Conservation (phyloP, 495 filamentous ascomycete species). For the Penicillium parvum region DNA sequence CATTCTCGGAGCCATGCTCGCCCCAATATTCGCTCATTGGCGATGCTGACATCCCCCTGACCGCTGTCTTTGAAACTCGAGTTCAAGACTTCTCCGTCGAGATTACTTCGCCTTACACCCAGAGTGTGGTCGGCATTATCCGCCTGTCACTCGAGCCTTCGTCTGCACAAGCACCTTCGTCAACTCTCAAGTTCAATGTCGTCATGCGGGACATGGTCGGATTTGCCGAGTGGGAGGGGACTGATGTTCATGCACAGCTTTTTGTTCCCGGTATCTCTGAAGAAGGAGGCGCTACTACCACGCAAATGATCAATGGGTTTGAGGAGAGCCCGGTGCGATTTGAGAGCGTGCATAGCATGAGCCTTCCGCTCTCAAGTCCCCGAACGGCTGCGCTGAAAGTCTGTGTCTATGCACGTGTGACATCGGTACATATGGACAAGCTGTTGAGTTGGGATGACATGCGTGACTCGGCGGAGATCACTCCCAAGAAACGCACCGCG, state of each 20-base stretch:
- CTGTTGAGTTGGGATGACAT: slow-evolving; percentile 99
- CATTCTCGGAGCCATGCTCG: slow-evolving; percentile 84
- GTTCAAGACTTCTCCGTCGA: slow-evolving; percentile 94
- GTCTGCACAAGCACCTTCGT: slow-evolving; percentile 84
- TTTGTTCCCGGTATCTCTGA: slow-evolving; percentile 92
- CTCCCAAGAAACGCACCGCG: slow-evolving; percentile 56
- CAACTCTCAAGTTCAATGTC: slow-evolving; percentile 95
- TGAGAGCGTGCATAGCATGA: slow-evolving; percentile 98
- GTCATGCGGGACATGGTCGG: slow-evolving; percentile 97
- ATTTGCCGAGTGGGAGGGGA: slow-evolving; percentile 94
- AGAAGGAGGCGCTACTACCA: slow-evolving; percentile 87
- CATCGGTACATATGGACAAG: slow-evolving; percentile 92
- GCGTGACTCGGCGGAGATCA: slow-evolving; percentile 57
- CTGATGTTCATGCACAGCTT: slow-evolving; percentile 91
- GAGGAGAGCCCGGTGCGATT: slow-evolving; percentile 94
- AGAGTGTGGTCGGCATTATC: slow-evolving; percentile 81
- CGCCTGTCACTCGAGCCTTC: slow-evolving; percentile 90
- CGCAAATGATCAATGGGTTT: slow-evolving; percentile 90
- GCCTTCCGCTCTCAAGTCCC: slow-evolving; percentile 80
- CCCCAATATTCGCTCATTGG: slow-evolving; percentile 90
- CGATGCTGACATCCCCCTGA: slow-evolving; percentile 88
- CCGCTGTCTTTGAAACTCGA: slow-evolving; percentile 89
- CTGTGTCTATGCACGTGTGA: slow-evolving; percentile 90
- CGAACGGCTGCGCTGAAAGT: slow-evolving; percentile 72
- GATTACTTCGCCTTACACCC: slow-evolving; percentile 87